A percentile compares a stretch with the other conserved stretches of the same genome.
Conservation (phyloP, 1,284 basidiomycete species). For the Sphagnurus paluster region DNA sequence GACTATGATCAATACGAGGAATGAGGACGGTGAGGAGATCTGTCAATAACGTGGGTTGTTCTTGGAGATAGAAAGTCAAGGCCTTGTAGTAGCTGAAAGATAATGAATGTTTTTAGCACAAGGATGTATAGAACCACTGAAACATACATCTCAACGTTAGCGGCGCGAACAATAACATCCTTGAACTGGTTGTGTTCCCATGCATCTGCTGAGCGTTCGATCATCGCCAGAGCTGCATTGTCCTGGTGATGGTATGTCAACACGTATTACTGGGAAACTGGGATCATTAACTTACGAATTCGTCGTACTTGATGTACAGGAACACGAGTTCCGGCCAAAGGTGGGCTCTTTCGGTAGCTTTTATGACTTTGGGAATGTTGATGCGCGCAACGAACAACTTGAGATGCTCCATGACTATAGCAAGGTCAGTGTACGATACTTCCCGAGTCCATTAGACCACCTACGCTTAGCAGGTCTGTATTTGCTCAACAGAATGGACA, state of each 20-base stretch:
- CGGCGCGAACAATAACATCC: constrained; percentile 91
- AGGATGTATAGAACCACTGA: not conserved
- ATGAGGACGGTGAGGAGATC: constrained; percentile 93
- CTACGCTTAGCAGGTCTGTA: constrained; percentile 91
- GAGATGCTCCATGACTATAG: constrained; percentile 93
- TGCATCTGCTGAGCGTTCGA: constrained; percentile 94
- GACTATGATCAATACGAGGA: constrained; percentile 90
- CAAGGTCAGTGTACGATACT: constrained; percentile 8
- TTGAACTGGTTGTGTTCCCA: constrained; percentile 99
- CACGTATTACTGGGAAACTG: not conserved
- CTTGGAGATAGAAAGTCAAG: constrained; percentile 86
- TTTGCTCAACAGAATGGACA: constrained; percentile 95
- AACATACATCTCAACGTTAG: constrained; percentile 94
- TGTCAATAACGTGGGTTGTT: constrained; percentile 91
- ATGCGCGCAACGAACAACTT: constrained; percentile 97
- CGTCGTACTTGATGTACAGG: constrained; percentile 97
- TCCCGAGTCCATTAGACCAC: constrained; percentile 28
- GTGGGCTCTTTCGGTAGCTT: constrained; percentile 93
- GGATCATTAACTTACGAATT: constrained; percentile 64
- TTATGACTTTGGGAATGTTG: constrained; percentile 96
- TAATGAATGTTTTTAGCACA: constrained; percentile 9
- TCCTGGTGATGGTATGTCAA: constrained; percentile 48
- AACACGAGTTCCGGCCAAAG: constrained; percentile 99
- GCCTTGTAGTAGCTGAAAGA: constrained; percentile 80
- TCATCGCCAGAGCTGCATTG: constrained; percentile 97